Evolutionary conservation across 352 stramenopile species (phyloP), one percentile per base, ranked within the genome.

Genomic region (Phytophthora rubi): DNA sequence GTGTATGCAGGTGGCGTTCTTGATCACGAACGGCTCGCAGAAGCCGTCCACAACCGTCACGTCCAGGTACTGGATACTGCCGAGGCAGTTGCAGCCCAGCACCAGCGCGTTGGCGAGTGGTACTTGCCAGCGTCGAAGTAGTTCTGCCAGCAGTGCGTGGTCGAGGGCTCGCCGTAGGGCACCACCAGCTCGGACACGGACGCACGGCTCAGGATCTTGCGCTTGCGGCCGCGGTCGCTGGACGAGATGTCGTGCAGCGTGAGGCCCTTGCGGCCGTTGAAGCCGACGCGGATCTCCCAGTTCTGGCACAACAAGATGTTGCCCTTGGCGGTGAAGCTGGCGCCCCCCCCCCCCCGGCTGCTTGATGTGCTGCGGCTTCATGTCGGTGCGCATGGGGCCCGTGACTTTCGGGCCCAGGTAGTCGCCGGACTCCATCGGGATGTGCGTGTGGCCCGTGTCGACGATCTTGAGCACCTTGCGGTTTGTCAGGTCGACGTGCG

Each of bases 111-210:
- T 94, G 16, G 86, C 79, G 47, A 90, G 91, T 89, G 83, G 62
- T 92, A 94, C 63, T 96, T 85, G 39, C 86, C 84, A 1, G 92
- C 89, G 62, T 97, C 89, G 59, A 97, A 95, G 64, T 91, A 91
- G 73, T 91, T 94, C 57, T 95, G 92, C 63, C 88, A 85, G 51
- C 83, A 75, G 65, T 87, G 88, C 2, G 88, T 92, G 5, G 84
- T 73, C 23, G 77, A 72, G 1, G 87, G 86, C 68, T 96, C 87
- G 1, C 77, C 87, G 59, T 97, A 96, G 0, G 90, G 88, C 28
- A 97, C 90, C 30, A 91, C 85, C 90, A 97, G 96, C 73, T 97
- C 88, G 4, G 88, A 90, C 33, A 97, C 70, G 12, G 73, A 82
- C 0, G 76, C 80, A n/a, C 88, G 85, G 65, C 93, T 88, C 30